phyloP scores from a whole-genome alignment of 306 rosid species.

The Corylus americana region DNA sequence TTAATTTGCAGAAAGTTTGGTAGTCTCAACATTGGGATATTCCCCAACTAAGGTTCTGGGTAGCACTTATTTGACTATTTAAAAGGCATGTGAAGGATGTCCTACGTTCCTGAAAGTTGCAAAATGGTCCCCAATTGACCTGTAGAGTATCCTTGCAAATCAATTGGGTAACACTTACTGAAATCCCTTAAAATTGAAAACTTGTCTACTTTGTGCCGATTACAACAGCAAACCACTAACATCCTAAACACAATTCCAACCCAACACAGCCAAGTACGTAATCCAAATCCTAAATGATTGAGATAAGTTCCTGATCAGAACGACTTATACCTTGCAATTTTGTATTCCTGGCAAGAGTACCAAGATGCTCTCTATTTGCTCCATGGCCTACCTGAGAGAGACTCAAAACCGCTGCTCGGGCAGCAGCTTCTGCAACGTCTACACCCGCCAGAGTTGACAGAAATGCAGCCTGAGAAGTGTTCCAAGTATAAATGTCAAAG shows the following conservation, averaged over 20 bases:
- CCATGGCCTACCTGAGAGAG: conserved; percentile 50
- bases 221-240: neutral
- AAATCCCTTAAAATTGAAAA: conserved; percentile 19
- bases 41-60: neutral
- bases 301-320: neutral
- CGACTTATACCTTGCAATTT: conserved; percentile 47
- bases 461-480: conserved; percentile 71
- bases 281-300: neutral
- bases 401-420: conserved; percentile 69
- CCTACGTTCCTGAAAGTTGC: neutral
- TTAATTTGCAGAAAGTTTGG: conserved; percentile 17
- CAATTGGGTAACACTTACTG: conserved; percentile 3
- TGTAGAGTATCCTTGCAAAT: neutral
- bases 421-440: conserved; percentile 74
- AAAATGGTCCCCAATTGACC: neutral
- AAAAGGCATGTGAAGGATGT: neutral
- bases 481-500: conserved; percentile 13
- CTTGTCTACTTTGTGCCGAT: neutral
- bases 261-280: neutral
- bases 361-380: conserved; percentile 38
- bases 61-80: neutral
- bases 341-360: conserved; percentile 34
- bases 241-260: neutral
- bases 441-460: conserved; percentile 83
- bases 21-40: neutral